phyloP scores from a whole-genome alignment of 495 filamentous ascomycete genomes.

The Platismatia glauca region DNA sequence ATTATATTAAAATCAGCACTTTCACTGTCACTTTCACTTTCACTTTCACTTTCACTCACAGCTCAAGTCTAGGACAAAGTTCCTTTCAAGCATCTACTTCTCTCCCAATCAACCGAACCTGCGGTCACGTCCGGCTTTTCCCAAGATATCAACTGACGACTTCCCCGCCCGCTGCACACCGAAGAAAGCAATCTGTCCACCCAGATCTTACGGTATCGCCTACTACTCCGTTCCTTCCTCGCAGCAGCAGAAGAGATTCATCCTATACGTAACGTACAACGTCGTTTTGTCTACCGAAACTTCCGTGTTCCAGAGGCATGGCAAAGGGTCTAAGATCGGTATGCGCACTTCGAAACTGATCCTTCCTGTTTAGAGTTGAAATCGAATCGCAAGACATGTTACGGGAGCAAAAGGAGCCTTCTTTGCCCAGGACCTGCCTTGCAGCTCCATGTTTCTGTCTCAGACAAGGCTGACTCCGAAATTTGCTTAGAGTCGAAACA shows the following conservation, averaged over 20 bases:
- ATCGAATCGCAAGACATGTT: too few species aligned
- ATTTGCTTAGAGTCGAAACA: conserved; percentile 62
- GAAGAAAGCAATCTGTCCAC: neutral
- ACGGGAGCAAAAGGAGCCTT: too few species aligned
- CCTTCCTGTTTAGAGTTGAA: too few species aligned
- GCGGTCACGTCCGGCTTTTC: neutral
- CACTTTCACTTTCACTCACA: too few species aligned
- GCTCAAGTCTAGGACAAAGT: too few species aligned
- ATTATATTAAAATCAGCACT: neutral
- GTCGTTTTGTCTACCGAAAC: neutral
- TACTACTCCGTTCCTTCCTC: neutral
- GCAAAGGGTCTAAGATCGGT: conserved; percentile 71
- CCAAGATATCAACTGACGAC: neutral
- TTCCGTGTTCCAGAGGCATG: conserved; percentile 40
- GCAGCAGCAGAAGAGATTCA: neutral
- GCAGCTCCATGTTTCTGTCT: too few species aligned
- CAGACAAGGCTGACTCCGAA: too few species aligned
- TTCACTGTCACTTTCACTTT: too few species aligned
- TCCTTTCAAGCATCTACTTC: neutral
- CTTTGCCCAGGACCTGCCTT: too few species aligned
- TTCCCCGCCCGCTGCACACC: neutral
- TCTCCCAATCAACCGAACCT: rapidly evolving
- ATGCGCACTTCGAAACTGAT: too few species aligned
- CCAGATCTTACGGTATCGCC: neutral
- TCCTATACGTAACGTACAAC: neutral